A percentile compares a stretch with the other conserved stretches of the same genome.
These are phyloP conservation scores for Chrysanthemum lavandulifolium DNA, from an alignment of 129 eudicot genomes.

Conservation along the genomic window DNA sequence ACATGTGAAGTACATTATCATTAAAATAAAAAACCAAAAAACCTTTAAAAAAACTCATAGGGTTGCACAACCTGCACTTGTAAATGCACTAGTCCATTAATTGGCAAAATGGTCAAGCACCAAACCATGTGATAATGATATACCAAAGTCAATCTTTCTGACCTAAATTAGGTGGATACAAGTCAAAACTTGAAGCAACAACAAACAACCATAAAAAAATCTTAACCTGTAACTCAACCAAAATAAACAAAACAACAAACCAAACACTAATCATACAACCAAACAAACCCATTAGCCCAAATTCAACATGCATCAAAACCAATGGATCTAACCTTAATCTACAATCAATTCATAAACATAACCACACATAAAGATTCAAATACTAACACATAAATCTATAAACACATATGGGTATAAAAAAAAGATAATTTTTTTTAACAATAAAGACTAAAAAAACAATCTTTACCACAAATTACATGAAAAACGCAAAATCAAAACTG, in stretches of 20 bases:
- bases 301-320: constrained; percentile 27
- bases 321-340: constrained; percentile 27
- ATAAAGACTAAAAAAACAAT: not conserved
- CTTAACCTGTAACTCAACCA: constrained; percentile 10
- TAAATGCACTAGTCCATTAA: constrained; percentile 19
- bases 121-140: constrained; percentile 29
- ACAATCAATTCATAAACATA: not conserved
- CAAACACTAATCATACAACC: constrained; percentile 1
- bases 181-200: constrained; percentile 36
- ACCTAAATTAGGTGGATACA: constrained; percentile 39
- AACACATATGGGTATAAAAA: constrained; percentile 3
- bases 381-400: constrained; percentile 14
- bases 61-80: constrained; percentile 9
- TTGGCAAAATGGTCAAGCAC: constrained; percentile 24
- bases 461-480: not conserved
- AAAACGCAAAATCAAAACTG: constrained; percentile 25
- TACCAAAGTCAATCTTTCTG: constrained; percentile 29
- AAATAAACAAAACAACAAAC: constrained; percentile 25
- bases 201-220: constrained; percentile 14
- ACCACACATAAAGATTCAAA: constrained; percentile 9
- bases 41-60: not conserved
- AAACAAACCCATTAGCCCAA: constrained; percentile 15
- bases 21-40: not conserved
- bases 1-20: constrained; percentile 11
- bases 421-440: not conserved